Conservation (phyloP, 495 filamentous ascomycete species). For the Astrothelium subdiscretum region DNA sequence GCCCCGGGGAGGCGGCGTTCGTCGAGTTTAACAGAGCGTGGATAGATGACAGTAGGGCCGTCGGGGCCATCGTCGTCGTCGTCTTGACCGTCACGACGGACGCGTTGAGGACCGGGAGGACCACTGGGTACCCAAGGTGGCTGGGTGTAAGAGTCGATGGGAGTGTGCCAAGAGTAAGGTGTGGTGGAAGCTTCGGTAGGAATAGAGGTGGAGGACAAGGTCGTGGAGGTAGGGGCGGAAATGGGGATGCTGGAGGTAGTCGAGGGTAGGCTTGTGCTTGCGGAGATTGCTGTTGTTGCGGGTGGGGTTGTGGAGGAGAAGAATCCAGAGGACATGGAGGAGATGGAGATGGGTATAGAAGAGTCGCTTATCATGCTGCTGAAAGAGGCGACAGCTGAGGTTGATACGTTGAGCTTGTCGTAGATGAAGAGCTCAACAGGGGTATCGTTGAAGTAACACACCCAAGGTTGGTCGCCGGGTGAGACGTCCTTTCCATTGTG, state of each 20-base stretch:
- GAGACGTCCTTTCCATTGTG: slow-evolving; percentile 4
- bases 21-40: slow-evolving; percentile 65
- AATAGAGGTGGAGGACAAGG: slow-evolving; percentile 3
- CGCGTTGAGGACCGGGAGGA: too few relatives aligned
- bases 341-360: neutral
- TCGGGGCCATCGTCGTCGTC: neutral
- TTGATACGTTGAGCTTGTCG: slow-evolving; percentile 28
- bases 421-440: slow-evolving; percentile 76
- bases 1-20: slow-evolving; percentile 50
- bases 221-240: slow-evolving; percentile 6
- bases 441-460: slow-evolving; percentile 80
- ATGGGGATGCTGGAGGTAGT: slow-evolving; percentile 2
- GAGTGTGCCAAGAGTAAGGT: neutral
- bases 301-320: slow-evolving; percentile 1
- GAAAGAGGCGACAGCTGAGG: neutral
- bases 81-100: neutral
- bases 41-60: slow-evolving; percentile 37
- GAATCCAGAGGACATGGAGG: too few relatives aligned
- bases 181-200: slow-evolving; percentile 7
- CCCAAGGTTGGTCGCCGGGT: slow-evolving; percentile 66
- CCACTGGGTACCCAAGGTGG: too few relatives aligned
- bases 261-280: too few relatives aligned
- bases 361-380: neutral
- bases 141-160: neutral
- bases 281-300: neutral